phyloP scores from a whole-genome alignment of 2,329 filamentous ascomycete genomes.

The Alternaria sp. region DNA sequence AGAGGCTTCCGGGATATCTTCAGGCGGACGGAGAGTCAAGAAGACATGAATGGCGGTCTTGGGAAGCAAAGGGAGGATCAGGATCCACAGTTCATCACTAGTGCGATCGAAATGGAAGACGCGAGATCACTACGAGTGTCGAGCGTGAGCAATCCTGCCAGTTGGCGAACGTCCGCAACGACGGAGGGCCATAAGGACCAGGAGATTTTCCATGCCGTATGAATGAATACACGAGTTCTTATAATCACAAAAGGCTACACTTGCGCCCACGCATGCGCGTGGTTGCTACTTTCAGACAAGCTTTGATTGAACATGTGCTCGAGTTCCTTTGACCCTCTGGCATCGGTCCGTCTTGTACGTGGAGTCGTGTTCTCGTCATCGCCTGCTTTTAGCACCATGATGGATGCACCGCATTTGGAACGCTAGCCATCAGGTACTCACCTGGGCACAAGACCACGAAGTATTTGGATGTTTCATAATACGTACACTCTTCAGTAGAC shows the following conservation, averaged over 20 bases:
- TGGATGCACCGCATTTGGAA: slow-evolving; percentile 17
- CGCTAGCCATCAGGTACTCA: slow-evolving; percentile 31
- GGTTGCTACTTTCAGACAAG: background rate
- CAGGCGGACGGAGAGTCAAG: slow-evolving; percentile 28
- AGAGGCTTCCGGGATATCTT: slow-evolving; percentile 21
- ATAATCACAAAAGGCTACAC: background rate
- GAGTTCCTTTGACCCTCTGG: background rate
- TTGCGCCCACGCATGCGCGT: background rate
- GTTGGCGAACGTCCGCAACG: slow-evolving; percentile 18
- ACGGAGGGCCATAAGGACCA: slow-evolving; percentile 12
- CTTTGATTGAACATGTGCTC: background rate
- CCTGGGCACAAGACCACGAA: background rate
- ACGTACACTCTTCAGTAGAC: background rate
- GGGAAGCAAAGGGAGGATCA: slow-evolving; percentile 19
- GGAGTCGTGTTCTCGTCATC: background rate
- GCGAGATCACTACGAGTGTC: slow-evolving; percentile 13
- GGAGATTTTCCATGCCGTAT: slow-evolving; percentile 18
- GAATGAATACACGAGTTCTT: slow-evolving; percentile 6
- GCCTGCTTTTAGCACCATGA: slow-evolving; percentile 26
- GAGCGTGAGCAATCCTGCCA: slow-evolving; percentile 16
- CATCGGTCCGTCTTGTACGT: background rate
- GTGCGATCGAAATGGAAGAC: slow-evolving; percentile 33
- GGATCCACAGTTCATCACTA: slow-evolving; percentile 31
- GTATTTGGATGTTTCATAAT: background rate
- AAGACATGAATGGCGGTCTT: slow-evolving; percentile 26